Evolutionary conservation across 2,329 filamentous ascomycete species (phyloP).

Genomic region (Fusarium penzigii): DNA sequence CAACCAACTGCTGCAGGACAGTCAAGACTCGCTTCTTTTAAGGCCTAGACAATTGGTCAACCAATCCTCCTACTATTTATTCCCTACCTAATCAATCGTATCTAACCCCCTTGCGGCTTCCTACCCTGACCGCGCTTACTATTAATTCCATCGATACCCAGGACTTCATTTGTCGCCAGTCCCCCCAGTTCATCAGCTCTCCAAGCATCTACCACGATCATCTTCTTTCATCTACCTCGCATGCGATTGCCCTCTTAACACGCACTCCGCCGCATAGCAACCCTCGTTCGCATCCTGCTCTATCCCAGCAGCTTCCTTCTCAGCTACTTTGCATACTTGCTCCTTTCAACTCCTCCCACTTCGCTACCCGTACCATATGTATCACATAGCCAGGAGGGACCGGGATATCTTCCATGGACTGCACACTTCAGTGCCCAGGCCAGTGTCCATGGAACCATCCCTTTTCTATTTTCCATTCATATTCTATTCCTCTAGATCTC

Average conservation of each 20-base stretch:
- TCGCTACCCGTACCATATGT: slow-evolving; percentile 14
- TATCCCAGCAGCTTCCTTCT: background rate
- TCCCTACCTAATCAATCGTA: background rate
- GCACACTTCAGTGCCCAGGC: slow-evolving; percentile 13
- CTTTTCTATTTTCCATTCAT: slow-evolving; percentile 3
- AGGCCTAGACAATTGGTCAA: background rate
- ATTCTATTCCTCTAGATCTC: background rate
- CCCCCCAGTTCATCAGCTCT: background rate
- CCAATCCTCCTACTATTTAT: background rate
- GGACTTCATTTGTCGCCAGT: background rate
- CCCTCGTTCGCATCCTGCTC: background rate
- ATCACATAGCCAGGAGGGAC: slow-evolving; percentile 24
- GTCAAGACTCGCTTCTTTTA: background rate
- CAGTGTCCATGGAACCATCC: slow-evolving; percentile 7
- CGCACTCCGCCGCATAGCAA: slow-evolving; percentile 1
- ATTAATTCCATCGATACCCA: slow-evolving; percentile 1
- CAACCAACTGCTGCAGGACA: background rate
- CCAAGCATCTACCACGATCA: background rate
- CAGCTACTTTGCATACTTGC: background rate
- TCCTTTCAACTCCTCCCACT: background rate
- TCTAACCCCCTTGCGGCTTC: background rate
- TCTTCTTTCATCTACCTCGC: background rate
- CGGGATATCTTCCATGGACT: slow-evolving; percentile 23
- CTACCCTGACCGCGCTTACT: background rate
- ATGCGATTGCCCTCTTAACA: slow-evolving; percentile 10